Conservation (phyloP, 805 yeast species). For the Metschnikowia continentalis region DNA sequence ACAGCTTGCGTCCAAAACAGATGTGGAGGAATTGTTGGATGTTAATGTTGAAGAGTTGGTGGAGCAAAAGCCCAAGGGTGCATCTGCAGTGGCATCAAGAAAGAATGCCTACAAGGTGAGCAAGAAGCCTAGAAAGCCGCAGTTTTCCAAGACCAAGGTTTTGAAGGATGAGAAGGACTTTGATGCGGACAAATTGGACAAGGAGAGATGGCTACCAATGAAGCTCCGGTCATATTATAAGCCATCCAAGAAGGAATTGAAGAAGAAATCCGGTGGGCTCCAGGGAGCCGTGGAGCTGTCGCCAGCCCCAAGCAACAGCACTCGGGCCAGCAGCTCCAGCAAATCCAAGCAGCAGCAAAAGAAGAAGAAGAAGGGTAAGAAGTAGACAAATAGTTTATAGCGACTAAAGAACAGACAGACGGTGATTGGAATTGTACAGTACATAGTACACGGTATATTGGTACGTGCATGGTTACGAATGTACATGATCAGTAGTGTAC, state of each 20-base stretch:
- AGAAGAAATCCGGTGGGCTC: constrained; percentile 16
- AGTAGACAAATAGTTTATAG: constrained; percentile 5
- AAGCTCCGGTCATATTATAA: constrained; percentile 80
- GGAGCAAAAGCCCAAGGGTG: neutral
- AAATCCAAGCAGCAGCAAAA: constrained; percentile 19
- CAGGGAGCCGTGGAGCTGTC: constrained; percentile 19
- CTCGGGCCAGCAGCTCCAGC: constrained; percentile 8
- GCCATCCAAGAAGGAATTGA: constrained; percentile 45
- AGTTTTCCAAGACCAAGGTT: constrained; percentile 15
- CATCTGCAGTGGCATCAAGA: constrained; percentile 1
- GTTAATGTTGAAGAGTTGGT: constrained; percentile 25
- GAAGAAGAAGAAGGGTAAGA: constrained; percentile 20
- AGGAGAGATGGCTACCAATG: constrained; percentile 89
- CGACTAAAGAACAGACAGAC: neutral
- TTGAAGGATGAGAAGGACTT: constrained; percentile 13
- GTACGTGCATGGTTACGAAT: too few relatives aligned
- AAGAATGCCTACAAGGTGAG: constrained; percentile 15
- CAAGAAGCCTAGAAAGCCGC: constrained; percentile 22
- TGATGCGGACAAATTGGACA: constrained; percentile 28
- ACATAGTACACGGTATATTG: too few relatives aligned
- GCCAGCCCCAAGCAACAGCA: constrained; percentile 24
- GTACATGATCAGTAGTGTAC: too few relatives aligned
- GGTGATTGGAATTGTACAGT: too few relatives aligned
- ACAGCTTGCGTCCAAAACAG: constrained; percentile 15
- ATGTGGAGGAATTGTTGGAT: constrained; percentile 31